Conservation (phyloP, 1,284 basidiomycete species). For the Meira miltonrushii region DNA sequence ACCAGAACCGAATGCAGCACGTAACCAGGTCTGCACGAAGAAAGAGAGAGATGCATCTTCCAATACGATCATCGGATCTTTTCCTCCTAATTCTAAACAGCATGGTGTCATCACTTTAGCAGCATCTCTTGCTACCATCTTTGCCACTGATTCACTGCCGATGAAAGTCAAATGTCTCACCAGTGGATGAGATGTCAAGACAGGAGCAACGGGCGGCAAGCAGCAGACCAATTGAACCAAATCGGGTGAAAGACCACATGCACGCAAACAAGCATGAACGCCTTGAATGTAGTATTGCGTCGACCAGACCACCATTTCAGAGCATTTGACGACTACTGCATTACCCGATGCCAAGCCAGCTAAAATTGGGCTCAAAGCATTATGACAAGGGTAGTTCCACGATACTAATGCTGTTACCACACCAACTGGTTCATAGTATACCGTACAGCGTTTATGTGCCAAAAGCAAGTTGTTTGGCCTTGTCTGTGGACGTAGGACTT, state of each 20-base stretch:
- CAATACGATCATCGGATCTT: slow-evolving; percentile 59
- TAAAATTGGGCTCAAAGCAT: slow-evolving; percentile 85
- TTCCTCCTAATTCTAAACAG: slow-evolving; percentile 76
- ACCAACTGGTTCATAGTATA: slow-evolving; percentile 87
- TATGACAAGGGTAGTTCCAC: slow-evolving; percentile 73
- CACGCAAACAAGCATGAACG: slow-evolving; percentile 52
- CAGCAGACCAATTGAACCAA: slow-evolving; percentile 63
- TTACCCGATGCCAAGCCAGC: slow-evolving; percentile 86
- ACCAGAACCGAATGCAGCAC: slow-evolving; percentile 62
- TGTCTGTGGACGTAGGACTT: slow-evolving; percentile 26
- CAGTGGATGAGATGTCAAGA: slow-evolving; percentile 69
- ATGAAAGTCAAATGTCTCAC: slow-evolving; percentile 77
- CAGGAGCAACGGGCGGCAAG: slow-evolving; percentile 77
- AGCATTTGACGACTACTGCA: slow-evolving; percentile 72
- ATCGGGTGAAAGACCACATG: slow-evolving; percentile 72
- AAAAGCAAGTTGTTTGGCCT: slow-evolving; percentile 66
- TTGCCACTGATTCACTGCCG: slow-evolving; percentile 82
- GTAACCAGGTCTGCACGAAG: slow-evolving; percentile 55
- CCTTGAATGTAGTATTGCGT: slow-evolving; percentile 60
- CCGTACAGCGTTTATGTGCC: slow-evolving; percentile 71
- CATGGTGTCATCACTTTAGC: slow-evolving; percentile 80
- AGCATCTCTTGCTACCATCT: slow-evolving; percentile 75
- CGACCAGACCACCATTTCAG: slow-evolving; percentile 45
- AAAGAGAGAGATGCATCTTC: slow-evolving; percentile 55
- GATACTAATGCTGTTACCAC: slow-evolving; percentile 87